phyloP scores from a whole-genome alignment of 345 rosid genomes.

The Reutealis trisperma region DNA sequence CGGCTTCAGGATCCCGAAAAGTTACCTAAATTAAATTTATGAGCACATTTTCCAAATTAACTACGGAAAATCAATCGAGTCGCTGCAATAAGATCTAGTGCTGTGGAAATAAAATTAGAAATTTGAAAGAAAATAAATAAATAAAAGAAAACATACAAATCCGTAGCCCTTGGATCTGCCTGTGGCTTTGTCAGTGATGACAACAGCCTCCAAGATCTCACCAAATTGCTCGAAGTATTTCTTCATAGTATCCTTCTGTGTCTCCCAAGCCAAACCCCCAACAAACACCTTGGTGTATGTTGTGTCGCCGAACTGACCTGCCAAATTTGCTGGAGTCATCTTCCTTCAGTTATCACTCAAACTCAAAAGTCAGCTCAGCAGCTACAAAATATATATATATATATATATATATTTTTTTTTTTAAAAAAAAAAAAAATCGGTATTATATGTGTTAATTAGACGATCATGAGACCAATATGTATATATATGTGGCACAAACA shows the following conservation, averaged over 20 bases:
- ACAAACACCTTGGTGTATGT: slow-evolving; percentile 95
- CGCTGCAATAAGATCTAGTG: slow-evolving; percentile 17
- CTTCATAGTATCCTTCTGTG: slow-evolving; percentile 91
- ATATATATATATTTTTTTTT: no score
- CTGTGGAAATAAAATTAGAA: background rate
- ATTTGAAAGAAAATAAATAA: background rate
- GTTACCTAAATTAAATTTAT: slow-evolving; percentile 57
- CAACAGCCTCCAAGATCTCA: slow-evolving; percentile 97
- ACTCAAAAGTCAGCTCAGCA: background rate
- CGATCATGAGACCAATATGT: background rate
- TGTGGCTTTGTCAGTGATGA: slow-evolving; percentile 91
- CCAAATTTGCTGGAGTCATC: slow-evolving; percentile 51
- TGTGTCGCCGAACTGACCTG: slow-evolving; percentile 80
- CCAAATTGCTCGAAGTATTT: slow-evolving; percentile 95
- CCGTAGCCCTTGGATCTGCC: slow-evolving; percentile 99
- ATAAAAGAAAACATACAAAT: slow-evolving; percentile 57
- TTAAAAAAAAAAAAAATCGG: no score
- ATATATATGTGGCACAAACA: no score
- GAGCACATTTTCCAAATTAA: slow-evolving; percentile 11
- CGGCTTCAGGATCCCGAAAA: slow-evolving; percentile 90
- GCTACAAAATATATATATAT: no score
- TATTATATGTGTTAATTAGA: background rate
- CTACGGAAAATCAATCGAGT: background rate
- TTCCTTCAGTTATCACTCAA: background rate
- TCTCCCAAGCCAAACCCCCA: slow-evolving; percentile 99